Evolutionary conservation across 2,329 filamentous ascomycete species (phyloP), one percentile per base, ranked within the genome.

Genomic region (Apiospora rasikravindrae): DNA sequence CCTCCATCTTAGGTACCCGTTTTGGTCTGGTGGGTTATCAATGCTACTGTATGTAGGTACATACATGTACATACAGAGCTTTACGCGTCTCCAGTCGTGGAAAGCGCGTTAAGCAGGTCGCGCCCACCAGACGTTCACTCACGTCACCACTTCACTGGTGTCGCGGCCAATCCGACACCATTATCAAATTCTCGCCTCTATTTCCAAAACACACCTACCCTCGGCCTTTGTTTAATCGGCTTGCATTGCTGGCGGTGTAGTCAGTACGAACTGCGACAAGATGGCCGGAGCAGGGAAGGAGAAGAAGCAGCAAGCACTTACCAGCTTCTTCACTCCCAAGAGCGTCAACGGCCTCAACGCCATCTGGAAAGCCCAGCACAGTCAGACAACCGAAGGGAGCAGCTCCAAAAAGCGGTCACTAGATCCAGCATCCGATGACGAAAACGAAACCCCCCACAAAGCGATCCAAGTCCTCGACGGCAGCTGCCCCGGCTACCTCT

Each of bases 221-320:
- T 57, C 26, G 26, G 51, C 29, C 51, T 33, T 8, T 2, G 22
- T 2, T 16, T 16, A 37, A 33, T 11, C 53, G 22, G 37, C 10
- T 19, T 33, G 29, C 8, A 22, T 8, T 2, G 8, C 19, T 44
- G 51, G 47, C 29, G 10, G 6, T 61, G 70, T 45, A 40, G 11
- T 53, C 44, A 44, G 8, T 51, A 11, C 5, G 44, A 14, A 24
- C 42, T 47, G 57, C 57, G 10, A n/a, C 71, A 74, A 64, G 44
- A 85, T 85, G 83, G 78, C 83, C 22, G 80, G 81, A 42, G 78
- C 82, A 19, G 73, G 85, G 0, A 85, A 85, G 40, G 83, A 81
- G 71, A 93, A 92, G 82, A 93, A 92, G 77, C 94, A 98, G 79
- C 89, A 92, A 76, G 94, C 94, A 0, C 92, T 98, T 73, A 96